phyloP scores from a whole-genome alignment of 768 basidiomycete species.

The Russula ochroleuca region DNA sequence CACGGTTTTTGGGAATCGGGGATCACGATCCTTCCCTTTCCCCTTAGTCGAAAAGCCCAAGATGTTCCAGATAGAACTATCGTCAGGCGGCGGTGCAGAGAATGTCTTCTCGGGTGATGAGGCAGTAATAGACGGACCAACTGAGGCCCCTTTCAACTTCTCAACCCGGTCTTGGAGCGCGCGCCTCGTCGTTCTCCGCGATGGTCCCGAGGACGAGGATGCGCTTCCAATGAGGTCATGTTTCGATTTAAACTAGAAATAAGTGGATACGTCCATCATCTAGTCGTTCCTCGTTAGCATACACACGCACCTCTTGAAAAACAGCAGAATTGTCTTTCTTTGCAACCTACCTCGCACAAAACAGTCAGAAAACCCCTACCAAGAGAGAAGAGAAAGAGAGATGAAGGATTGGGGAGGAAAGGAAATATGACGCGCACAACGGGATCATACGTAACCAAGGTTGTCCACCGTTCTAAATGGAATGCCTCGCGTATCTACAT shows the following conservation, averaged over 20 bases:
- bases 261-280: conserved; percentile 7
- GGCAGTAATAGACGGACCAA: conserved; percentile 30
- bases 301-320: conserved; percentile 60
- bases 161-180: conserved; percentile 53
- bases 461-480: conserved; percentile 79
- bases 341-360: conserved; percentile 45
- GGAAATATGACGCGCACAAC: conserved; percentile 40
- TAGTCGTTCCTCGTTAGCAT: too few species aligned
- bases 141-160: conserved; percentile 35
- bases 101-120: conserved; percentile 7
- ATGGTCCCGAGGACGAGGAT: conserved; percentile 41
- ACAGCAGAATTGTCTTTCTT: conserved; percentile 68
- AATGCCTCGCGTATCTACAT: conserved; percentile 78
- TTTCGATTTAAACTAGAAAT: conserved; percentile 51
- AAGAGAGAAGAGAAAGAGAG: neutral
- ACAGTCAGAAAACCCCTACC: neutral
- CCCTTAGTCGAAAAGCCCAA: conserved; percentile 32
- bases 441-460: conserved; percentile 74
- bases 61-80: conserved; percentile 35
- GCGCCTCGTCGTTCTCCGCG: conserved; percentile 54
- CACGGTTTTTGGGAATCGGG: conserved; percentile 7
- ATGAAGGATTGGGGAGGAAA: neutral
- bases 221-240: conserved; percentile 57
- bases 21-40: conserved; percentile 34
- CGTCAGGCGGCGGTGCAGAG: conserved; percentile 24